Percentiles rank a stretch among this genome's conserved stretches.
These are phyloP conservation scores for Aspergillus sp. DNA, from an alignment of 2,329 filamentous ascomycete genomes.

Conservation along the genomic window DNA sequence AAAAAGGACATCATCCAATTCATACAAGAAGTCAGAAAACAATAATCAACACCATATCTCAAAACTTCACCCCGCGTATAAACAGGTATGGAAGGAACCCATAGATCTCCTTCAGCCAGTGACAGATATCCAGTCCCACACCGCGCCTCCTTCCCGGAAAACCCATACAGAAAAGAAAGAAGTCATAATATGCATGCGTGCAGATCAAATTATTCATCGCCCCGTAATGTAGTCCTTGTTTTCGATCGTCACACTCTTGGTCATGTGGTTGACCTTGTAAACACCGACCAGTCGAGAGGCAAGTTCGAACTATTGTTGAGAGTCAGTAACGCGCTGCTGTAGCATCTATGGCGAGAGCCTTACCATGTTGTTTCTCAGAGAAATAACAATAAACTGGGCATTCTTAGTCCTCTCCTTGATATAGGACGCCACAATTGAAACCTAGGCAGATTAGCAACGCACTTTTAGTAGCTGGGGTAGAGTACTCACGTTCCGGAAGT, in stretches of 20 bases:
- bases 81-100: background rate
- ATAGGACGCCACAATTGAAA: constrained; percentile 96
- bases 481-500: constrained; percentile 89
- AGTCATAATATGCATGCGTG: constrained; percentile 2
- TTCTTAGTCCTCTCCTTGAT: constrained; percentile 99
- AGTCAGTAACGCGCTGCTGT: constrained; percentile 1
- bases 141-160: constrained; percentile 2
- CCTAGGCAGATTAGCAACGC: constrained; percentile 52
- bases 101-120: background rate
- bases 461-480: background rate
- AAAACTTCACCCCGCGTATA: background rate
- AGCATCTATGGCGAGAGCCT: constrained; percentile 3
- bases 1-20: background rate
- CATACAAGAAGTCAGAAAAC: constrained; percentile 6
- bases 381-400: constrained; percentile 98
- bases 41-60: background rate
- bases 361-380: constrained; percentile 93
- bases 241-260: constrained; percentile 86
- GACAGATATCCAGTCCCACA: constrained; percentile 7
- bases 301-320: constrained; percentile 71
- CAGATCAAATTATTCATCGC: constrained; percentile 26
- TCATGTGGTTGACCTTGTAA: constrained; percentile 99
- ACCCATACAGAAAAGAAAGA: constrained; percentile 2
- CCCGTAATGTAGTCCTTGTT: constrained; percentile 72
- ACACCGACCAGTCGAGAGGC: constrained; percentile 93